A percentile compares a stretch with the other conserved stretches of the same genome.
Evolutionary conservation across 805 yeast genomes (phyloP).

Genomic region (Osmozyma mogii): DNA sequence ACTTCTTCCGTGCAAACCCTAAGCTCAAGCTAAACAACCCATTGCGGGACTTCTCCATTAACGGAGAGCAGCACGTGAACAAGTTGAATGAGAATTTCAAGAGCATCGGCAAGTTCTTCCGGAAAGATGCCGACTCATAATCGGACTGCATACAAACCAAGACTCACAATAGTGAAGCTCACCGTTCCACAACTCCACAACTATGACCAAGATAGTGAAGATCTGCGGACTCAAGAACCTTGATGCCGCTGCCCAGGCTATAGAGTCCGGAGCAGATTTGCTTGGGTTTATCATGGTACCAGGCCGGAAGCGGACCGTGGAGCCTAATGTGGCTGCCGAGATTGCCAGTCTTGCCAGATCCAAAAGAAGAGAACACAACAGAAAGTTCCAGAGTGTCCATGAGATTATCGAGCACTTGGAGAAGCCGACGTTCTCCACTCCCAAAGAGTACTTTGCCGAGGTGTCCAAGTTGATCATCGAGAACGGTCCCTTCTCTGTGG

Average conservation of each 20-base stretch:
- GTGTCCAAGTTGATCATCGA: constrained; percentile 19
- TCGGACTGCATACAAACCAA: too few relatives aligned
- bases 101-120: constrained; percentile 48
- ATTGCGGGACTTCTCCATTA: constrained; percentile 37
- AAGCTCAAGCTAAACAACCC: constrained; percentile 36
- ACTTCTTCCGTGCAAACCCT: constrained; percentile 12
- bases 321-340: constrained; percentile 18
- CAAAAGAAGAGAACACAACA: constrained; percentile 11
- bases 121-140: constrained; percentile 25
- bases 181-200: too few relatives aligned
- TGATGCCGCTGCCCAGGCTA: constrained; percentile 66
- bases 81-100: constrained; percentile 60
- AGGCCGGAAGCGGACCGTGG: constrained; percentile 62
- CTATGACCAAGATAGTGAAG: constrained; percentile 47
- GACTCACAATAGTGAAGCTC: too few relatives aligned
- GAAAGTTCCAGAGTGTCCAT: constrained; percentile 13
- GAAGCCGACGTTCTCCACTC: constrained; percentile 6
- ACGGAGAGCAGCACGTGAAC: constrained; percentile 53
- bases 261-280: constrained; percentile 64
- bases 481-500: constrained; percentile 68
- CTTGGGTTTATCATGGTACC: constrained; percentile 89
- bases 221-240: constrained; percentile 73
- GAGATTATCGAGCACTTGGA: constrained; percentile 12
- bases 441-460: constrained; percentile 24
- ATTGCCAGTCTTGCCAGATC: constrained; percentile 21